A percentile compares a stretch with the other conserved stretches of the same genome.
Conservation (phyloP, 2,329 filamentous ascomycete species). For the Chaetomium globosum region DNA sequence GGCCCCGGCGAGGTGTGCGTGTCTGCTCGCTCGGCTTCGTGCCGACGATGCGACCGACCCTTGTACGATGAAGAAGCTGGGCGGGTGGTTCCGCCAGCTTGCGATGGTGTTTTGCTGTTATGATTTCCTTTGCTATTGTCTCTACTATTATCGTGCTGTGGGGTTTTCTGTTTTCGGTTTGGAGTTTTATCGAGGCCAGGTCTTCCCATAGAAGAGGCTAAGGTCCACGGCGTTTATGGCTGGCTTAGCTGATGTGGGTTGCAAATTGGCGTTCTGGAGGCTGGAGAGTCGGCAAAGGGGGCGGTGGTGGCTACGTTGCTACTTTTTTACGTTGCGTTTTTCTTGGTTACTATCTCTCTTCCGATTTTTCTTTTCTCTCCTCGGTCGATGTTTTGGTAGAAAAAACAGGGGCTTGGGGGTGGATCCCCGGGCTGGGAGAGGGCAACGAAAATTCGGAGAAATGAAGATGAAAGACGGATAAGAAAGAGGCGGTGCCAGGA, state of each 20-base stretch:
- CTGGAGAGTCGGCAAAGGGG: constrained; percentile 24
- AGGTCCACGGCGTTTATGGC: constrained; percentile 33
- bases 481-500: background rate
- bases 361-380: constrained; percentile 13
- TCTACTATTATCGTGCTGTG: constrained; percentile 7
- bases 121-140: constrained; percentile 14
- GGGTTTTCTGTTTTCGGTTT: constrained; percentile 7
- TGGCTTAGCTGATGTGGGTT: constrained; percentile 36
- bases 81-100: constrained; percentile 31
- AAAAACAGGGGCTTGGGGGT: constrained; percentile 20
- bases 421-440: constrained; percentile 20
- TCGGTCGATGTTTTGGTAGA: constrained; percentile 20
- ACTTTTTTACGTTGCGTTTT: constrained; percentile 20
- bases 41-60: background rate
- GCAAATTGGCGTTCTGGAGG: constrained; percentile 34
- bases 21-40: background rate
- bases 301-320: constrained; percentile 38
- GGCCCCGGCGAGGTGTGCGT: constrained; percentile 9
- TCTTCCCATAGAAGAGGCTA: constrained; percentile 37
- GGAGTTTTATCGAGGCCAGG: constrained; percentile 27
- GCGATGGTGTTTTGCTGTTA: constrained; percentile 10
- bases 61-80: constrained; percentile 29
- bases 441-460: constrained; percentile 10
- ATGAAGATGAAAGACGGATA: constrained; percentile 18
- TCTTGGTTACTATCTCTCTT: constrained; percentile 16